phyloP scores from a whole-genome alignment of 2,329 filamentous ascomycete species.

The Ophiostoma australiae region DNA sequence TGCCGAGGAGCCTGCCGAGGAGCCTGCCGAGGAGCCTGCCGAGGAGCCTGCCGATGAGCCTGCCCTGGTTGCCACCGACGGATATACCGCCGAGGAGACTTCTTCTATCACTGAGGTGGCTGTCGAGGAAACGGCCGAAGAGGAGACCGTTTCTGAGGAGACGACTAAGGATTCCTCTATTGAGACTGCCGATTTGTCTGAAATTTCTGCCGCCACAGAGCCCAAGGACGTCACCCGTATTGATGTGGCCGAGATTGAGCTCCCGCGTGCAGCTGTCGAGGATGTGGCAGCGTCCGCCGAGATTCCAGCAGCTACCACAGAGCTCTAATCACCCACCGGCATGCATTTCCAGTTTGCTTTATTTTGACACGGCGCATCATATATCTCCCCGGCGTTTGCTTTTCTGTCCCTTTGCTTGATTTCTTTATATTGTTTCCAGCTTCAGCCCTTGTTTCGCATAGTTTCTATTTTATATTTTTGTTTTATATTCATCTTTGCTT shows the following conservation, averaged over 20 bases:
- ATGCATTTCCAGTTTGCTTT: conserved; percentile 13
- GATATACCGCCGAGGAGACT: background rate
- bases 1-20: background rate
- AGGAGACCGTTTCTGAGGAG: background rate
- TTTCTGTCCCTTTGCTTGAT: background rate
- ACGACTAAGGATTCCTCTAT: background rate
- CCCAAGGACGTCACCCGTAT: background rate
- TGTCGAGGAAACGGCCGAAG: background rate
- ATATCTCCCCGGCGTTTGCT: conserved; percentile 13
- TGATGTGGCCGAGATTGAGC: background rate
- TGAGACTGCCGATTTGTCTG: background rate
- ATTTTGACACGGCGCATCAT: conserved; percentile 8
- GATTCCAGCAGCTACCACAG: background rate
- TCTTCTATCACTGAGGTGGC: background rate
- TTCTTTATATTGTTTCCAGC: background rate
- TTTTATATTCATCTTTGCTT: background rate
- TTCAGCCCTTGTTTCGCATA: background rate
- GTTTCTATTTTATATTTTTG: background rate
- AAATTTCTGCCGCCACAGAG: background rate
- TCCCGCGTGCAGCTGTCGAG: background rate
- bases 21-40: background rate
- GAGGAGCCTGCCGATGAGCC: background rate
- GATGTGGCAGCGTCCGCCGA: background rate
- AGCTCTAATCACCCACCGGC: conserved; percentile 19
- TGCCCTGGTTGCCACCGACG: too few species aligned